Base-by-base conservation (phyloP, 495 filamentous ascomycete species). In the Trypethelium eluteriae region DNA sequence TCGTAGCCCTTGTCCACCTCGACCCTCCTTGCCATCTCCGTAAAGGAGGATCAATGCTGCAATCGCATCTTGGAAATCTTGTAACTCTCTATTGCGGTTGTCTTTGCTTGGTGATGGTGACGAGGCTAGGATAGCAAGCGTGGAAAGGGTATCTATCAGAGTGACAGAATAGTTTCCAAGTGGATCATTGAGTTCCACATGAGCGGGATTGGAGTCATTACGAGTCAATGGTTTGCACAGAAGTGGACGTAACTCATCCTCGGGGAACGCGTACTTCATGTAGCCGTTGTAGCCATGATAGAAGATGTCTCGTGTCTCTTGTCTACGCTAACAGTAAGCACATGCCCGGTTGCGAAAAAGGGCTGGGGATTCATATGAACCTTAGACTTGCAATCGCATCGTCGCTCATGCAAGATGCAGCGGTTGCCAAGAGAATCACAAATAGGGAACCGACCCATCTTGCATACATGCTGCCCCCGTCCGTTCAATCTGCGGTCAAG, bases 271-370 rank as follows among this genome's bases (percentile, higher is more conserved):
- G 73, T 93, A 83, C 61, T 84, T 80, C 83, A 97, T 90, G 79
- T 98, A 98, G 74, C 92, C 96, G 73, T 95, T 88, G 80, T 88
- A 98, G 65, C 94, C 94, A 78, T 98, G 95, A 72, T 94, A 97
- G 80, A 98, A 98, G 83, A 97, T 92, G 67, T 88, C 85, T 64
- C 92, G 86, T 49, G 93, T 92, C 75, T 96, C 91, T 73, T 84
- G 85, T 69, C 85, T 86, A 32, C 0, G 36, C 7, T 36, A 5
- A 10, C 7, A 3, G 18, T 59, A 7, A 59, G 53, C 53, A 59
- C 18, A 18, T 4, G 53, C 53, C 49, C n/a, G 49, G 1, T 34
- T 53, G 5, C 18, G 11, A 11, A 18, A 7, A 2, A 18, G 10
- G 3, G 32, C 35, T 0, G 0, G 16, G 49, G 35, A 36, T 9